Evolutionary conservation across 306 rosid species (phyloP).

Genomic region (Cicer chorassanicum): DNA sequence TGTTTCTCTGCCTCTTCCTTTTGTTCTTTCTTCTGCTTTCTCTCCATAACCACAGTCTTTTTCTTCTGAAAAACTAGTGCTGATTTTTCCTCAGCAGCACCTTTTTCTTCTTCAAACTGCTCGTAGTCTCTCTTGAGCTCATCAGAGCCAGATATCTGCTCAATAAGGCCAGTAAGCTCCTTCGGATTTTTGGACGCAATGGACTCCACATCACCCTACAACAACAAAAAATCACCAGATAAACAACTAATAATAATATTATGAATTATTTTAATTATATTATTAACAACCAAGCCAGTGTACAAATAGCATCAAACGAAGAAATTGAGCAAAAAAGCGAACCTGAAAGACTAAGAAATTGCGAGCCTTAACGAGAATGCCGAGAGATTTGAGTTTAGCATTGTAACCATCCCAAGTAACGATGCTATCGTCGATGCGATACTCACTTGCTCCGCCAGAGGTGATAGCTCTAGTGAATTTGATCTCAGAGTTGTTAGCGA

Average conservation of each 20-base stretch:
- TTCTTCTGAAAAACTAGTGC: conserved; percentile 89
- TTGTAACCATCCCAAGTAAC: conserved; percentile 84
- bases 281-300: neutral
- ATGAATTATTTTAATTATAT: too few relatives aligned
- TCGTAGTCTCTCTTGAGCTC: conserved; percentile 89
- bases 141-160: conserved; percentile 98
- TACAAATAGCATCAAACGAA: neutral
- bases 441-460: conserved; percentile 83
- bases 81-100: conserved; percentile 85
- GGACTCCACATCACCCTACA: conserved; percentile 97
- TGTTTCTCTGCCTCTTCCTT: conserved; percentile 97
- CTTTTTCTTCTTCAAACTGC: conserved; percentile 83
- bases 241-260: neutral
- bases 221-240: conserved; percentile 11
- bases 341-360: conserved; percentile 99
- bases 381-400: conserved; percentile 75
- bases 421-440: conserved; percentile 69
- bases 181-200: conserved; percentile 96
- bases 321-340: neutral
- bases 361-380: conserved; percentile 97
- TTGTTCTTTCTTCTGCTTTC: conserved; percentile 97
- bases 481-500: conserved; percentile 73
- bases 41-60: conserved; percentile 83
- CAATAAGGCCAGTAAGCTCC: conserved; percentile 86
- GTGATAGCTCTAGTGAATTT: conserved; percentile 82